These are phyloP conservation scores for Cucurbita argyrosperma DNA, from an alignment of 306 rosid species.

Conservation along the genomic window DNA sequence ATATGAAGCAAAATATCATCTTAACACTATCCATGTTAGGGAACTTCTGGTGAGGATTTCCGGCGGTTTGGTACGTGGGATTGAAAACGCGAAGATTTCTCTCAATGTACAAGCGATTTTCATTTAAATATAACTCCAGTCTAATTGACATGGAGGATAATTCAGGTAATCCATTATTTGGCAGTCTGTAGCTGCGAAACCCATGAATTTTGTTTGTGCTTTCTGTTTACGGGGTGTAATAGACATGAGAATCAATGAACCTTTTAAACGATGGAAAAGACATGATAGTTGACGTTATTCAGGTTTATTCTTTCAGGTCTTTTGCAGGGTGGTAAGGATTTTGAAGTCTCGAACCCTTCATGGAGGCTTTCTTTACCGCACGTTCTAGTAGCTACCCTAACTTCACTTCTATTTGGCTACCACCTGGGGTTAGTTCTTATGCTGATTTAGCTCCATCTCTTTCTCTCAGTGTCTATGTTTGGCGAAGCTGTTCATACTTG, in stretches of 20 bases:
- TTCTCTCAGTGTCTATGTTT: slow-evolving; percentile 2
- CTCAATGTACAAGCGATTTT: slow-evolving; percentile 64
- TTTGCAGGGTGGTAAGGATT: slow-evolving; percentile 24
- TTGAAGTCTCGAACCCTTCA: slow-evolving; percentile 55
- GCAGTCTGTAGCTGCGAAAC: neutral
- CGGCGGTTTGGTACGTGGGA: slow-evolving; percentile 46
- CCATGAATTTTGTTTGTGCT: neutral
- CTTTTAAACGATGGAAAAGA: neutral
- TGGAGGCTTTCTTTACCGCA: slow-evolving; percentile 87
- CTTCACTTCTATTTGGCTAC: slow-evolving; percentile 85
- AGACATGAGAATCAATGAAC: neutral
- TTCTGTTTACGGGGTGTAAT: neutral
- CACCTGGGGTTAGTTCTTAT: slow-evolving; percentile 68
- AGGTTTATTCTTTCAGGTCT: slow-evolving; percentile 32
- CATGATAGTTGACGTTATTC: slow-evolving; percentile 13
- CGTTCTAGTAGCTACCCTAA: slow-evolving; percentile 58
- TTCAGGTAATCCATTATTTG: slow-evolving; percentile 32
- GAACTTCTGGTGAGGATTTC: slow-evolving; percentile 12
- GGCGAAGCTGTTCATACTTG: neutral
- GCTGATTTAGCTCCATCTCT: slow-evolving; percentile 7
- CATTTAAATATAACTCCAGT: slow-evolving; percentile 38
- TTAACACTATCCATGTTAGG: slow-evolving; percentile 10
- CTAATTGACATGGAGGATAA: slow-evolving; percentile 47
- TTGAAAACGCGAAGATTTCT: slow-evolving; percentile 43
- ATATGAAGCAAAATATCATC: neutral